Evolutionary conservation across 1,139 yeast species (phyloP).

Genomic region (Chernovozyma aurita): DNA sequence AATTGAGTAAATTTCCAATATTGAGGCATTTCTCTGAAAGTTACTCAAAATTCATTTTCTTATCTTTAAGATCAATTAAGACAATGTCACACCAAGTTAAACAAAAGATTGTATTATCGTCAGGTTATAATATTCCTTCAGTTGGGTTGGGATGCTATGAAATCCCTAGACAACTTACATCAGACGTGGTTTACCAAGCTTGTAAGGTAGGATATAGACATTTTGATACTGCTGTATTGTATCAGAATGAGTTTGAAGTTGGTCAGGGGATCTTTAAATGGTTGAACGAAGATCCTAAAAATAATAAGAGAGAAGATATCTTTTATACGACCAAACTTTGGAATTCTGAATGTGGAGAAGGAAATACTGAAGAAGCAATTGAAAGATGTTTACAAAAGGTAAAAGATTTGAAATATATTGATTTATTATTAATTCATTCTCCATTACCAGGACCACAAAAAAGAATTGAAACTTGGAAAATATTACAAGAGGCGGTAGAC

Average conservation of each 20-base stretch:
- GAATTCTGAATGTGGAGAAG: conserved; percentile 19
- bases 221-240: conserved; percentile 16
- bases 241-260: conserved; percentile 16
- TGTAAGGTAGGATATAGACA: conserved; percentile 18
- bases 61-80: conserved; percentile 1
- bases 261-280: conserved; percentile 14
- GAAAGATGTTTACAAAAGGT: conserved; percentile 11
- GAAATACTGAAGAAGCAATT: conserved; percentile 14
- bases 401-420: conserved; percentile 31
- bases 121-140: conserved; percentile 29
- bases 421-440: conserved; percentile 45
- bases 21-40: too few species aligned
- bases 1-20: too few species aligned
- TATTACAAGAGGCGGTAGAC: conserved; percentile 37
- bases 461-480: conserved; percentile 50
- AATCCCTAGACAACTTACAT: conserved; percentile 18
- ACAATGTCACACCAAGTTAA: conserved; percentile 1
- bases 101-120: conserved; percentile 13
- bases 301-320: conserved; percentile 31
- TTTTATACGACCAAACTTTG: conserved; percentile 21
- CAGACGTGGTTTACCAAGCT: conserved; percentile 13
- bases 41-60: too few species aligned
- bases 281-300: conserved; percentile 11
- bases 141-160: conserved; percentile 37
- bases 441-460: conserved; percentile 48